These are phyloP conservation scores for Botrytis squamosa DNA, from an alignment of 2,329 filamentous ascomycete species.

Conservation along the genomic window DNA sequence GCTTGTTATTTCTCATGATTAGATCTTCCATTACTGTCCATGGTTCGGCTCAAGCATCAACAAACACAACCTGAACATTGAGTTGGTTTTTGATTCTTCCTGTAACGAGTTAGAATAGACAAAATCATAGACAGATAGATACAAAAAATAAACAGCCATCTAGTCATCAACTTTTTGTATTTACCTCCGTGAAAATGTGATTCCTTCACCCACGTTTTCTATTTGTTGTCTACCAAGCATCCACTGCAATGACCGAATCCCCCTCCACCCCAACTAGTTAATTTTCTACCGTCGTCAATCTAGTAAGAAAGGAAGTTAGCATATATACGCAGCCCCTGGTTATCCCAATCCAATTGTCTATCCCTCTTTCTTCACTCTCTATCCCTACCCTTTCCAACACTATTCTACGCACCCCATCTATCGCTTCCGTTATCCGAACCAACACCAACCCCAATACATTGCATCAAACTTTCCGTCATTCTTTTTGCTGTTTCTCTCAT, in stretches of 20 bases:
- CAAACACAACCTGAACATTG: neutral
- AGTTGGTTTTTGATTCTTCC: neutral
- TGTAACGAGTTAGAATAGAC: neutral
- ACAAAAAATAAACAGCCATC: neutral
- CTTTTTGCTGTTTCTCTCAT: too few species aligned
- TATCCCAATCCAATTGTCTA: too few species aligned
- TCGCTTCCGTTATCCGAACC: too few species aligned
- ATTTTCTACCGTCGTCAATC: neutral
- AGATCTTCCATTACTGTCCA: neutral
- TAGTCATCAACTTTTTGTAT: neutral
- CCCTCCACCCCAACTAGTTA: rapidly evolving
- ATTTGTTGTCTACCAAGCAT: neutral
- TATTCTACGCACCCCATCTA: too few species aligned
- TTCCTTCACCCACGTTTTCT: rapidly evolving
- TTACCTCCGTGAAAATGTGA: neutral
- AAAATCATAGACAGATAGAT: neutral
- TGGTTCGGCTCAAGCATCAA: neutral
- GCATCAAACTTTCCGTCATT: too few species aligned
- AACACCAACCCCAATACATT: too few species aligned
- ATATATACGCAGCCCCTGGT: rapidly evolving
- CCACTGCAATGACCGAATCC: neutral
- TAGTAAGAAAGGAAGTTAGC: neutral
- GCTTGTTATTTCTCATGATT: neutral
- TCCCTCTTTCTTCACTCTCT: too few species aligned
- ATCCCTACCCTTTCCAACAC: neutral